phyloP scores from a whole-genome alignment of 208 protist species.

The Leishmania braziliensis region DNA sequence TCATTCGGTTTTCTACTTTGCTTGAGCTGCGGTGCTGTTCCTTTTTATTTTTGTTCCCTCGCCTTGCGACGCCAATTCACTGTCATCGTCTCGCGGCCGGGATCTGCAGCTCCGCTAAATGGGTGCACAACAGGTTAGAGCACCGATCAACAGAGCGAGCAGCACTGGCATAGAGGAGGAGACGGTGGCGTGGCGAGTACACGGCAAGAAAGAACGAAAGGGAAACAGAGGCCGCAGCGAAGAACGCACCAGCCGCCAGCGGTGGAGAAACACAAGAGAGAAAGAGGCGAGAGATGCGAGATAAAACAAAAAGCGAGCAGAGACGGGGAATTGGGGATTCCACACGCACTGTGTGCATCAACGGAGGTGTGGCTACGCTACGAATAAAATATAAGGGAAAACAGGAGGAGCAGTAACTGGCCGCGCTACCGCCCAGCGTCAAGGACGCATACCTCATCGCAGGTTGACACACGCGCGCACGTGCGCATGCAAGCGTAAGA shows the following conservation, averaged over 20 bases:
- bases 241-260: not conserved
- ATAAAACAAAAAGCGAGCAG: not conserved
- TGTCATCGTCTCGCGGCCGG: not conserved
- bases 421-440: not conserved
- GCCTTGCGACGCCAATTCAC: not conserved
- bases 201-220: not conserved
- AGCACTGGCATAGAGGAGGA: not conserved
- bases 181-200: not conserved
- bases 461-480: not conserved
- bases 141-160: not conserved
- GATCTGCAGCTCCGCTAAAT: not conserved
- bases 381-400: not conserved
- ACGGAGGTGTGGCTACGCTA: conserved; percentile 1
- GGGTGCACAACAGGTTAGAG: not conserved
- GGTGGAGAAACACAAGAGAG: conserved; percentile 10
- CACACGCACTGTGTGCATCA: not conserved
- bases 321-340: too few relatives aligned
- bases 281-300: not conserved
- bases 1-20: not conserved
- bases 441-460: not conserved
- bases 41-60: not conserved
- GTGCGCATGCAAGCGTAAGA: not conserved
- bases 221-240: not conserved
- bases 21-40: not conserved
- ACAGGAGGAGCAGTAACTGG: not conserved